Evolutionary conservation across 2,329 filamentous ascomycete species (phyloP).

Genomic region (Davidsoniella australis): DNA sequence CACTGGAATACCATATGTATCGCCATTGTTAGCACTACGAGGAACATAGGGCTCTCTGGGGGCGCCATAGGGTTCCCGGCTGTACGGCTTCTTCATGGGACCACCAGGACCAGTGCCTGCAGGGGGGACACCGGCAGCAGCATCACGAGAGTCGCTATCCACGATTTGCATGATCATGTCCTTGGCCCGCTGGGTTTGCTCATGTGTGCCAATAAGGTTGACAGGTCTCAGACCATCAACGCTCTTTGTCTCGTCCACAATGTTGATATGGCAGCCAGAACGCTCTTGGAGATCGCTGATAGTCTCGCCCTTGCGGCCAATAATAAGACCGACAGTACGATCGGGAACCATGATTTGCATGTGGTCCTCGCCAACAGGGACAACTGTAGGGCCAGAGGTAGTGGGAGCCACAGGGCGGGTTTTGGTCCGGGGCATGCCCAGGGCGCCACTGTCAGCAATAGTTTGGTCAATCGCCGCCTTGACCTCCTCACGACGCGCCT

Average conservation of each 20-base stretch:
- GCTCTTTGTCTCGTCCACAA: conserved; percentile 83
- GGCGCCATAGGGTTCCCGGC: conserved; percentile 5
- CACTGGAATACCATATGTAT: conserved; percentile 12
- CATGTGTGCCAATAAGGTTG: conserved; percentile 67
- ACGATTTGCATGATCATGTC: conserved; percentile 87
- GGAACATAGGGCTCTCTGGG: conserved; percentile 16
- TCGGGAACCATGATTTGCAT: conserved; percentile 92
- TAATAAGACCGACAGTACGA: conserved; percentile 80
- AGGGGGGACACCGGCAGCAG: conserved; percentile 19
- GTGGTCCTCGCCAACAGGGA: conserved; percentile 51
- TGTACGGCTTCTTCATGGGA: conserved; percentile 14
- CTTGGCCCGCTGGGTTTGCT: conserved; percentile 62
- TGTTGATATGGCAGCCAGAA: conserved; percentile 90
- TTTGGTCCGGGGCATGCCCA: conserved; percentile 30
- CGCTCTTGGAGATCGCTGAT: conserved; percentile 84
- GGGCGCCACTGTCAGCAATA: conserved; percentile 13
- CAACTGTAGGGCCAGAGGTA: conserved; percentile 14
- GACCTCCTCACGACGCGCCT: conserved; percentile 55
- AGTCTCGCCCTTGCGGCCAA: conserved; percentile 83
- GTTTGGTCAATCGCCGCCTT: conserved; percentile 71
- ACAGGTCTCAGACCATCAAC: conserved; percentile 78
- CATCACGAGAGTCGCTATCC: conserved; percentile 64
- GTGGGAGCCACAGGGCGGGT: neutral
- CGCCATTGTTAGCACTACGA: conserved; percentile 17
- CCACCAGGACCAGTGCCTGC: conserved; percentile 19